Evolutionary conservation across 2,329 filamentous ascomycete species (phyloP).

Genomic region (Trichocomaceae sp.): DNA sequence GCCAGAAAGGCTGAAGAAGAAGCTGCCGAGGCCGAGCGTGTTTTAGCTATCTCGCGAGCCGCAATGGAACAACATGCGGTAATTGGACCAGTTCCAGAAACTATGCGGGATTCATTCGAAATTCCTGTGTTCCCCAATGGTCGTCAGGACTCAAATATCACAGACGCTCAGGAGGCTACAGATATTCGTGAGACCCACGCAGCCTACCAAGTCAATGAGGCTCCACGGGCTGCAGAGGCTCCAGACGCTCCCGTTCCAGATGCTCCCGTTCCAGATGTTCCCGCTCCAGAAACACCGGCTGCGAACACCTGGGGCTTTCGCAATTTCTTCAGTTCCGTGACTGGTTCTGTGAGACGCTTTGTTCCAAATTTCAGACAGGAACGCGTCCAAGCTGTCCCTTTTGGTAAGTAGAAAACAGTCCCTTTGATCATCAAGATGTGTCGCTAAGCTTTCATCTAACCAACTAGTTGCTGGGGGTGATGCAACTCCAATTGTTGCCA

Average conservation of each 20-base stretch:
- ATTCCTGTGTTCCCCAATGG: background rate
- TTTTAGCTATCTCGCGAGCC: conserved; percentile 2
- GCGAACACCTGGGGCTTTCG: conserved; percentile 9
- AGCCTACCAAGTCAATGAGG: background rate
- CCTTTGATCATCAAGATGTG: background rate
- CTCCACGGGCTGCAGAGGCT: too few species aligned
- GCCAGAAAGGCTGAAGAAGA: background rate
- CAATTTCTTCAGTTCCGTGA: conserved; percentile 5
- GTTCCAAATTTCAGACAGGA: conserved; percentile 7
- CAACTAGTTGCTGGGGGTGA: conserved; percentile 8
- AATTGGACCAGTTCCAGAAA: conserved; percentile 4
- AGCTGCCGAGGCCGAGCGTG: conserved; percentile 7
- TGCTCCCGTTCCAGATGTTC: too few species aligned
- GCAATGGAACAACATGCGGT: conserved; percentile 10
- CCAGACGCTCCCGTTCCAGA: too few species aligned
- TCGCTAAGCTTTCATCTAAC: conserved; percentile 1
- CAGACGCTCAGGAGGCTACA: background rate
- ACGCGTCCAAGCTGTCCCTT: conserved; percentile 10
- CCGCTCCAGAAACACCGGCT: conserved; percentile 1
- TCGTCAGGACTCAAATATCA: background rate
- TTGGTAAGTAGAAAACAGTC: conserved; percentile 2
- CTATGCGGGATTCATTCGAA: conserved; percentile 1
- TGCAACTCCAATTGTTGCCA: background rate
- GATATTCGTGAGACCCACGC: background rate
- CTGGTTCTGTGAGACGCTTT: conserved; percentile 9